phyloP scores from a whole-genome alignment of 139 green algal species.

The Chlorella sp. region DNA sequence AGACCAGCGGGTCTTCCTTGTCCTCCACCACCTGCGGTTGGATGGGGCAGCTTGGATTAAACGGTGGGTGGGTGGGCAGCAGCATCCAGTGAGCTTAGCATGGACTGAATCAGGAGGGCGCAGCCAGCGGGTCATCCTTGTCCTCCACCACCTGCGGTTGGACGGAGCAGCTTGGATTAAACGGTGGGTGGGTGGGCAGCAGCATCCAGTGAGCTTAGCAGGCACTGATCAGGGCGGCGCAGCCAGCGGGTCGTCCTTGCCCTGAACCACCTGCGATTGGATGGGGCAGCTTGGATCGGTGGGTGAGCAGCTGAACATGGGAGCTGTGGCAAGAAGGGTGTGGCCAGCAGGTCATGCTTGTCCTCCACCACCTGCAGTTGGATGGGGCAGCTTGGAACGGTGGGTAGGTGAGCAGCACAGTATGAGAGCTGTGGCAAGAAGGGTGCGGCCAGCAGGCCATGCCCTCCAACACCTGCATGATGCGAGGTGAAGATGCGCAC shows the following conservation, averaged over 20 bases:
- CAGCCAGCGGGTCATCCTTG: constrained; percentile 28
- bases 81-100: too few species aligned
- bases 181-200: too few species aligned
- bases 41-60: too few species aligned
- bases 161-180: too few species aligned
- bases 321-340: neutral
- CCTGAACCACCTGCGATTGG: constrained; percentile 20
- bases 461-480: neutral
- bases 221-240: too few species aligned
- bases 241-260: constrained; percentile 29
- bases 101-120: too few species aligned
- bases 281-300: too few species aligned
- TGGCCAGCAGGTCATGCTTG: neutral
- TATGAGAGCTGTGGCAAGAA: neutral
- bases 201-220: too few species aligned
- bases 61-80: too few species aligned
- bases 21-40: constrained; percentile 24
- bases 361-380: neutral
- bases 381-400: neutral
- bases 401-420: neutral
- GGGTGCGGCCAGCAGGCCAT: neutral
- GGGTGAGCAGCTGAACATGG: too few species aligned
- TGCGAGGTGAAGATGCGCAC: neutral
- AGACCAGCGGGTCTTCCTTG: constrained; percentile 30
- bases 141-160: constrained; percentile 28